Percentiles rank a stretch among this genome's conserved stretches.
phyloP scores from a whole-genome alignment of 805 yeast species.

The Ogataea glucozyma region DNA sequence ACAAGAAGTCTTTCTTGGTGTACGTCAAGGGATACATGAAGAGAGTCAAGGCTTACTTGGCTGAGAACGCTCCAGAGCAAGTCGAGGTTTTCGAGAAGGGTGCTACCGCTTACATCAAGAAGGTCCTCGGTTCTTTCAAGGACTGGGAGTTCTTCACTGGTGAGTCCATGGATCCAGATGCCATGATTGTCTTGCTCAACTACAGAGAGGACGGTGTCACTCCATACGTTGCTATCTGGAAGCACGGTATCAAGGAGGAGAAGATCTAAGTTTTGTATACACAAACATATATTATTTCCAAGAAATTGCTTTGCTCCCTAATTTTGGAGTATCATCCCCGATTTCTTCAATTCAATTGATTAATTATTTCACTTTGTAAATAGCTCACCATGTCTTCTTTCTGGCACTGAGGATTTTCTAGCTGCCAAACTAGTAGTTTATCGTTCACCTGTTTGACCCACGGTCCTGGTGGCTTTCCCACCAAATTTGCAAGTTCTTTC shows the following conservation, averaged over 20 bases:
- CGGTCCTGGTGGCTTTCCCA: conserved; percentile 75
- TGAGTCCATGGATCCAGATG: conserved; percentile 99
- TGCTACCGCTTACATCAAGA: conserved; percentile 94
- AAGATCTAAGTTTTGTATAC: conserved; percentile 66
- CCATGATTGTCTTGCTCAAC: conserved; percentile 95
- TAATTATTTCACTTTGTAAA: conserved; percentile 22
- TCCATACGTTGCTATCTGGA: conserved; percentile 98
- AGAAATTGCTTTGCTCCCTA: neutral
- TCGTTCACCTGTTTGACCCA: conserved; percentile 71
- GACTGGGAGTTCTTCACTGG: conserved; percentile 99
- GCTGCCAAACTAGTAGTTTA: conserved; percentile 68
- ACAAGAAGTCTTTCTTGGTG: conserved; percentile 95
- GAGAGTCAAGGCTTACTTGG: conserved; percentile 85
- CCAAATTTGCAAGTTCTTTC: conserved; percentile 53
- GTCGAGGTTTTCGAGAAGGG: conserved; percentile 94
- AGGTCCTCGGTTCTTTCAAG: conserved; percentile 90
- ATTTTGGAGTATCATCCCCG: neutral
- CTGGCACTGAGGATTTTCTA: conserved; percentile 63
- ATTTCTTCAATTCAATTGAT: conserved; percentile 6
- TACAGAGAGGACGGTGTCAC: conserved; percentile 99
- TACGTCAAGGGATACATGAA: conserved; percentile 99
- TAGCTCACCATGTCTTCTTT: conserved; percentile 56
- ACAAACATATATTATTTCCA: neutral
- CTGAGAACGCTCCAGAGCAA: conserved; percentile 86
- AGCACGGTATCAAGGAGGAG: conserved; percentile 90